These are phyloP conservation scores for Erythrobasidium hasegawianum DNA, from an alignment of 1,284 basidiomycete genomes.

Conservation along the genomic window DNA sequence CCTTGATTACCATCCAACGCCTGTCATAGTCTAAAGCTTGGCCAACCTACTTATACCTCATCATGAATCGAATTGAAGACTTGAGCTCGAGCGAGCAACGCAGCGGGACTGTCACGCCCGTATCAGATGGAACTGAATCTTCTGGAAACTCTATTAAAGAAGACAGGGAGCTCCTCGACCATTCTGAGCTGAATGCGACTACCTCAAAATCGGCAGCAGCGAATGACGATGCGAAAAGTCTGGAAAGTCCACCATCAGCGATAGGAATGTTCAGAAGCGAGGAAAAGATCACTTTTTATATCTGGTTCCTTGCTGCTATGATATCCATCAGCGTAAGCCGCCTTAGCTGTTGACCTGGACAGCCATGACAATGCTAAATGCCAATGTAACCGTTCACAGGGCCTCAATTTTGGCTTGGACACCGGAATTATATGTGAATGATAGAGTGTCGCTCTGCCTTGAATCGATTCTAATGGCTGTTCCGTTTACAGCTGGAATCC, in stretches of 20 bases:
- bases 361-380: no score
- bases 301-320: constrained; percentile 29
- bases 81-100: no score
- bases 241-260: background rate
- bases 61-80: background rate
- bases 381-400: no score
- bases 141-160: background rate
- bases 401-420: no score
- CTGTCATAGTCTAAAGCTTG: no score
- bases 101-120: background rate
- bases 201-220: background rate
- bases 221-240: background rate
- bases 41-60: no score
- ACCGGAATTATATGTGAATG: no score
- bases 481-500: constrained; percentile 56
- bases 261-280: background rate
- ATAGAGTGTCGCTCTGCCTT: no score
- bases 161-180: background rate
- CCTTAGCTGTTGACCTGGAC: no score
- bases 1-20: background rate
- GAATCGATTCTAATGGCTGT: no score
- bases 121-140: background rate
- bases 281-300: background rate
- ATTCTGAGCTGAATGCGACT: background rate
- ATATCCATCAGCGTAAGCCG: constrained; percentile 34